Conservation (phyloP, 2,329 filamentous ascomycete species). For the Nemania sp. region DNA sequence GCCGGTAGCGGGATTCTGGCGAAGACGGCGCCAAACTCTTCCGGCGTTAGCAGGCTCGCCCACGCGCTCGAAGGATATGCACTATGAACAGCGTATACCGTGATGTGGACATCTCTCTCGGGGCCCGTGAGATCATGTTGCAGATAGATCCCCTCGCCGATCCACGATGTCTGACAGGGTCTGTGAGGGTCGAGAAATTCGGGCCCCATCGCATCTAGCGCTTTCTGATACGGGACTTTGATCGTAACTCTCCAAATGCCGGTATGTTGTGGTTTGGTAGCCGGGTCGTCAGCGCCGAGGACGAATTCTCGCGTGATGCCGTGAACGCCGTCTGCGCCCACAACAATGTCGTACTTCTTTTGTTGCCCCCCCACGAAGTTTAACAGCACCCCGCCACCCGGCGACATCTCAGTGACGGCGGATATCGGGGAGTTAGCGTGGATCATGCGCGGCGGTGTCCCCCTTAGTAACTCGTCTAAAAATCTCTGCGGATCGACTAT, state of each 20-base stretch:
- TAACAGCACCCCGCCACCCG: constrained; percentile 29
- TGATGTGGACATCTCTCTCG: constrained; percentile 38
- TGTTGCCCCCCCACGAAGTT: constrained; percentile 37
- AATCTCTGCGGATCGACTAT: constrained; percentile 38
- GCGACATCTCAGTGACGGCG: constrained; percentile 30
- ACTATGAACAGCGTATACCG: constrained; percentile 27
- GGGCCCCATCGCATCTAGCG: constrained; percentile 35
- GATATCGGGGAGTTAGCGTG: constrained; percentile 35
- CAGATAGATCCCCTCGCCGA: constrained; percentile 37
- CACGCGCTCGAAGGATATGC: constrained; percentile 27
- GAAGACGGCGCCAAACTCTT: constrained; percentile 40
- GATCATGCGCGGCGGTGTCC: constrained; percentile 34
- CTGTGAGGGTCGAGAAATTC: constrained; percentile 33
- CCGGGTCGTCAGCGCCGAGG: constrained; percentile 31
- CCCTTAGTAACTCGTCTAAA: constrained; percentile 34
- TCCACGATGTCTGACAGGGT: constrained; percentile 36
- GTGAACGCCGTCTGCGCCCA: constrained; percentile 37
- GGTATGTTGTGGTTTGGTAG: constrained; percentile 29
- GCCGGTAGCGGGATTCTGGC: constrained; percentile 27
- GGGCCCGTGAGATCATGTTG: constrained; percentile 33
- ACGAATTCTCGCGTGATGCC: constrained; percentile 35
- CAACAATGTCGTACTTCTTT: constrained; percentile 38
- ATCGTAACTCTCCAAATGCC: constrained; percentile 38
- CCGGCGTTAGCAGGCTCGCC: constrained; percentile 39
- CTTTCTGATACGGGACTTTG: constrained; percentile 34